A percentile compares a stretch with the other conserved stretches of the same genome.
Evolutionary conservation across 441 rosid genomes (phyloP).

Genomic region (Mallotus japonicus): DNA sequence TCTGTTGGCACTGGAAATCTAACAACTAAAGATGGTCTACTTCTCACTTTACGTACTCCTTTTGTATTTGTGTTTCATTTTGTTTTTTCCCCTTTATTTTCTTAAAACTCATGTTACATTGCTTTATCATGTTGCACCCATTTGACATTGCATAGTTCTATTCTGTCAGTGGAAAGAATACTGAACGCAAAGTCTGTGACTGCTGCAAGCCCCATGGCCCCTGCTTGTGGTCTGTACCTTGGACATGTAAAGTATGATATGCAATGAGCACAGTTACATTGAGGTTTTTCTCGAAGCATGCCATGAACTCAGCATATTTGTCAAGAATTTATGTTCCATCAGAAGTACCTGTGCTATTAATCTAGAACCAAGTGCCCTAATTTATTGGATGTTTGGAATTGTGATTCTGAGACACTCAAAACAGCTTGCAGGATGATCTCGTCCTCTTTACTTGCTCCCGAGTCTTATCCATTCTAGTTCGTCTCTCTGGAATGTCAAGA

Average conservation of each 20-base stretch:
- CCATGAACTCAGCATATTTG: background rate
- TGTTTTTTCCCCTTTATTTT: background rate
- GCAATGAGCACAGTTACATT: conserved; percentile 26
- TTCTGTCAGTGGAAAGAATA: conserved; percentile 60
- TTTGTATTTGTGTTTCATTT: background rate
- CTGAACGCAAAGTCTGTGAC: conserved; percentile 65
- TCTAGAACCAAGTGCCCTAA: background rate
- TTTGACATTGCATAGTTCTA: background rate
- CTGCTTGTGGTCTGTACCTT: conserved; percentile 83
- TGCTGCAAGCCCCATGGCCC: conserved; percentile 88
- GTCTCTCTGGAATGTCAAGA: background rate
- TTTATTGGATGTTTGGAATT: background rate
- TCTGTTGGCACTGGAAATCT: conserved; percentile 80
- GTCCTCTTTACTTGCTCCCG: background rate
- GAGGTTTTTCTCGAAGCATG: background rate
- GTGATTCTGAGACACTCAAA: too few species aligned
- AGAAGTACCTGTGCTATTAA: background rate
- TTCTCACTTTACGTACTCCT: background rate
- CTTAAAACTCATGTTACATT: background rate
- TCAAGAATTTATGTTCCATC: background rate
- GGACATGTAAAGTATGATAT: conserved; percentile 78
- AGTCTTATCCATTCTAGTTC: background rate
- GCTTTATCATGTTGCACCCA: background rate
- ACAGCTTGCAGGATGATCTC: background rate
- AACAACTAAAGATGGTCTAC: conserved; percentile 60